Base-by-base conservation (phyloP, 345 rosid species). In the Gossypium stocksii region DNA sequence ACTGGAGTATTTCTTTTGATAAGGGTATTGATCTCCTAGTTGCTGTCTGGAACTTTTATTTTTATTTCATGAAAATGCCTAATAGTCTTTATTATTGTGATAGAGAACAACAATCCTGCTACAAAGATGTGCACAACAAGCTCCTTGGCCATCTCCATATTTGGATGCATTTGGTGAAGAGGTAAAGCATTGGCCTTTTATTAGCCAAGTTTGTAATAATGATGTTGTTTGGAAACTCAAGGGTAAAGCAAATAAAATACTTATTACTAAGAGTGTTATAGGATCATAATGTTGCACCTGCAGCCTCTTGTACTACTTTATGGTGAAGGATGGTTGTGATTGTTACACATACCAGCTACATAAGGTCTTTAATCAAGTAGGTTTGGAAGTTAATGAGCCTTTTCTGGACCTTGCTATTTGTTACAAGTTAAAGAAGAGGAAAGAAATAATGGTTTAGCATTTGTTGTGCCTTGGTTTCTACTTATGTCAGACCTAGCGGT, bases 151-250 rank as follows among this genome's bases (percentile, higher is more conserved):
- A 22, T 93, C 99, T 56, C 98, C 86, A 7, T 95, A 91, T 84
- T 86, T 95, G 86, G 99, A 93, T 86, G 85, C 85, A 4, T 95
- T 82, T 83, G 99, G 99, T 65, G 99, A 93, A 91, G 99, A 95
- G 98, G 99, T 90, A 74, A 78, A 16, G 62, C 25, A 49, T 56
- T 25, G 20, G n/a, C 72, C 8, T 38, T 11, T 38, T n/a, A 7
- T 9, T 64, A 16, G 49, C 3, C 9, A 69, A 69, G 15, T 25
- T 25, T 49, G 44, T 68, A 16, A 68, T 2, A 14, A 13, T 64
- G 16, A 68, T 48, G 22, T 9, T 16, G 16, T 27, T 68, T 27
- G 23, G 22, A 48, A 48, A 68, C 44, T 25, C 43, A 1, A 68
- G 23, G 15, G 12, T 22, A 27, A 49, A 49, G 44, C 72, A 49